Conservation (phyloP, 1,284 basidiomycete genomes). For the Malassezia sp. region DNA sequence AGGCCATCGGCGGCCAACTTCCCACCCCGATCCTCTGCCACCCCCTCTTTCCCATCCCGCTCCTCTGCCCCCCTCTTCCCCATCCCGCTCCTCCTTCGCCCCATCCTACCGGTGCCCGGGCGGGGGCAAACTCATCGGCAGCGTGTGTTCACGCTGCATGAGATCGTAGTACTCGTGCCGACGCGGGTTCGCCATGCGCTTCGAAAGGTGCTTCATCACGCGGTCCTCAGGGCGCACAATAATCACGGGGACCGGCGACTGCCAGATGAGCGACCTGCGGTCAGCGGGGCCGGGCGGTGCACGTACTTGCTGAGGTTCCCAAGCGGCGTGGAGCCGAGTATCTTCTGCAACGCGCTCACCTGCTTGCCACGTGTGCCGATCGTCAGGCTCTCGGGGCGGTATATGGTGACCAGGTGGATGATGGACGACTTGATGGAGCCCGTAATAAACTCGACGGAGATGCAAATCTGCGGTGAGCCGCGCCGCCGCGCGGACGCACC, state of each 20-base stretch:
- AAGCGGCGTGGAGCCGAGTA: conserved; percentile 39
- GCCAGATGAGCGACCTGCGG: conserved; percentile 32
- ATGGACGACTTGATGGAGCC: conserved; percentile 79
- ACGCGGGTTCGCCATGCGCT: conserved; percentile 40
- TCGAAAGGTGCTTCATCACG: conserved; percentile 41
- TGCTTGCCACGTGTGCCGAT: conserved; percentile 71
- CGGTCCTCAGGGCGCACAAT: conserved; percentile 44
- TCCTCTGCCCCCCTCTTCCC: no score
- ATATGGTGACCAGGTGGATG: conserved; percentile 66
- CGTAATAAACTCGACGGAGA: conserved; percentile 86
- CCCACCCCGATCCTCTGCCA: no score
- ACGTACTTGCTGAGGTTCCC: conserved; percentile 35
- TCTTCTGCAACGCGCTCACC: conserved; percentile 39
- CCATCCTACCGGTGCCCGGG: no score
- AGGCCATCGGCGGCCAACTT: no score
- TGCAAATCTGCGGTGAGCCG: conserved; percentile 56
- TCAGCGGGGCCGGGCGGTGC: no score
- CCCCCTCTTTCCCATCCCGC: no score
- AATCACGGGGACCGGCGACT: conserved; percentile 44
- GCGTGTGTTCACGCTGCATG: conserved; percentile 22
- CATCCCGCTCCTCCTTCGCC: no score
- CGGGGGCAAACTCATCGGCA: conserved; percentile 27
- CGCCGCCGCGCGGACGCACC: conserved; percentile 48
- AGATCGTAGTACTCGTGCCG: conserved; percentile 39
- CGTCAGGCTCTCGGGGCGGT: conserved; percentile 84